phyloP scores from a whole-genome alignment of 2,329 filamentous ascomycete species.

The Aspergillus quadricinctus region DNA sequence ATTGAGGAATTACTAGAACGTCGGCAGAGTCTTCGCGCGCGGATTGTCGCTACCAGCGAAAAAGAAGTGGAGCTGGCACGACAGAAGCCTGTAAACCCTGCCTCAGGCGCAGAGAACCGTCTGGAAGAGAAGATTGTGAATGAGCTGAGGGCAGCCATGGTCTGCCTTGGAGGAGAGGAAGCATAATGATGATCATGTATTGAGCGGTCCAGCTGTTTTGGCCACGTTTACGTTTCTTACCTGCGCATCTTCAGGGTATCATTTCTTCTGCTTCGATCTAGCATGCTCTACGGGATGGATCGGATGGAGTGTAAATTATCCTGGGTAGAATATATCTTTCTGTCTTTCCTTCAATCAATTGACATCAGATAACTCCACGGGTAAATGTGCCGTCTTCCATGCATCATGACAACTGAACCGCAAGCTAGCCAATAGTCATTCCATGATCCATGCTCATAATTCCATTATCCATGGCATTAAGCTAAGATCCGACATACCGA shows the following conservation, averaged over 20 bases:
- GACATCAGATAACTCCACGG: not conserved
- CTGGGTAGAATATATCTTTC: not conserved
- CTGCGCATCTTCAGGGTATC: not conserved
- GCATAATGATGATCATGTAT: constrained; percentile 22
- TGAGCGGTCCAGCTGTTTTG: constrained; percentile 1
- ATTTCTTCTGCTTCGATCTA: not conserved
- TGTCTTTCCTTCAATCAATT: not conserved
- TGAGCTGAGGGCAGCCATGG: constrained; percentile 57
- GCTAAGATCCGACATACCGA: not conserved
- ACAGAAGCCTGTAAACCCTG: constrained; percentile 37
- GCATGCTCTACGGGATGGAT: not conserved
- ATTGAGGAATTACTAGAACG: constrained; percentile 76
- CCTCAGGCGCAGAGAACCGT: constrained; percentile 54
- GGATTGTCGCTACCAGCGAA: constrained; percentile 68
- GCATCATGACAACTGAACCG: not conserved
- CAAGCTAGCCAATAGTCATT: not conserved
- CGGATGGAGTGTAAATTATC: not conserved
- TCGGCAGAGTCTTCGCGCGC: constrained; percentile 63
- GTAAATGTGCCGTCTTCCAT: not conserved
- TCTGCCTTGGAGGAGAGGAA: constrained; percentile 39
- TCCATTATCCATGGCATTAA: not conserved
- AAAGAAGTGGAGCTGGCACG: constrained; percentile 63
- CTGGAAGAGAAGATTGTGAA: constrained; percentile 72
- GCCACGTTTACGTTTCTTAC: constrained; percentile 12
- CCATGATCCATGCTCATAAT: not conserved